Base-by-base conservation (phyloP, 208 protist genomes). In the Polymyxa betae region DNA sequence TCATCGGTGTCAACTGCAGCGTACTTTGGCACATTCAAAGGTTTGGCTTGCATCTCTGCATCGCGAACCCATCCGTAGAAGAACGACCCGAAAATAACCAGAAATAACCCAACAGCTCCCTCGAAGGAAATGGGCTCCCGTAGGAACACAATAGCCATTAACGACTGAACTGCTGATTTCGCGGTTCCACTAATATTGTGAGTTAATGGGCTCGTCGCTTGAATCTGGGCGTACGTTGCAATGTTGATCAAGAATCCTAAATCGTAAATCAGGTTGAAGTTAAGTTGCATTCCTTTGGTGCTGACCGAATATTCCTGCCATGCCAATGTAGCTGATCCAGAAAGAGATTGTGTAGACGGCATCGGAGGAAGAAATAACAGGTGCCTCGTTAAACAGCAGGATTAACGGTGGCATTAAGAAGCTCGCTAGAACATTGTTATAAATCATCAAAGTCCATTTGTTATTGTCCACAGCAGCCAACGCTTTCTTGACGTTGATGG, bases 161-260 rank as follows among this genome's bases (percentile, higher is more conserved):
- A 41, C 32, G 92, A 93, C 88, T 95, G 94, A 5, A 95, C 45
- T 66, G 91, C 93, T 41, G 93, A 91, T 64, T 96, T 95, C 0
- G 94, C 92, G 10, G 94, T 95, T 38, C 93, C 94, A 1, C 91
- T 93, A 45, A 96, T 94, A 20, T 72, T 92, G 64, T 95, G 94
- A 10, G 94, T 95, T 1, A 96, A 90, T 38, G 94, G 93, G 0
- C 52, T 90, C 0, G 94, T 96, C 64, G 82, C 54, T 88, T 95
- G 94, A 38, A 96, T 96, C 88, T 95, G 94, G 77, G 94, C 72
- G 52, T 93, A 92, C 5, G 92, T 90, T 29, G 92, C 92, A 46
- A 96, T 92, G 87, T 91, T 94, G 77, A 96, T 95, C 0, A 92
- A 35, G 41, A 92, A 93, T 0, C 94, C 94, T 24, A 94, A 40